Evolutionary conservation across 2,329 filamentous ascomycete genomes (phyloP).

Genomic region (Colletotrichum brevisporum): DNA sequence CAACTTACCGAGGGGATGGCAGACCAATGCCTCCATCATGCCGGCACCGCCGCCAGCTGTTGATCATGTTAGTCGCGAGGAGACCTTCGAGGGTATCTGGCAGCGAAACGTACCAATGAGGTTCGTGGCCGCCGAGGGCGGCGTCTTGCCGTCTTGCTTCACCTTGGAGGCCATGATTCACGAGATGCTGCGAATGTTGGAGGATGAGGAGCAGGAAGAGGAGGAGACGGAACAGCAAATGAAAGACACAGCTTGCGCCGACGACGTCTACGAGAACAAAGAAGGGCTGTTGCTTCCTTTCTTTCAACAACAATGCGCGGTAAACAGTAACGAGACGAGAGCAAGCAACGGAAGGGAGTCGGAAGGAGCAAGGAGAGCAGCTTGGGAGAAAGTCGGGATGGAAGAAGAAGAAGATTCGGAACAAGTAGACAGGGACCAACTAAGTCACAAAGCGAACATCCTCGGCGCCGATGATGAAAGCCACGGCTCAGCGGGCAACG

Average conservation of each 20-base stretch:
- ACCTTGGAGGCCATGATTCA: slow-evolving; percentile 58
- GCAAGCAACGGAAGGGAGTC: not conserved
- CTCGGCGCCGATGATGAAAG: slow-evolving; percentile 41
- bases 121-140: slow-evolving; percentile 89
- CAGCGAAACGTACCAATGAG: slow-evolving; percentile 78
- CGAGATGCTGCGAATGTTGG: slow-evolving; percentile 10
- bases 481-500: slow-evolving; percentile 34
- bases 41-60: slow-evolving; percentile 94
- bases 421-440: slow-evolving; percentile 23
- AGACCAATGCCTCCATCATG: slow-evolving; percentile 98
- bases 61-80: slow-evolving; percentile 13
- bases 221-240: not conserved
- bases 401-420: slow-evolving; percentile 37
- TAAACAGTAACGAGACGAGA: not conserved
- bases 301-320: not conserved
- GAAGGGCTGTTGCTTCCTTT: not conserved
- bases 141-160: slow-evolving; percentile 74
- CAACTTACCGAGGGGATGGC: slow-evolving; percentile 87
- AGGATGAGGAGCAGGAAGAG: slow-evolving; percentile 6
- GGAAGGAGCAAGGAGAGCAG: slow-evolving; percentile 1
- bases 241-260: slow-evolving; percentile 12
- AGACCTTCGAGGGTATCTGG: not conserved
- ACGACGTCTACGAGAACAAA: slow-evolving; percentile 7
- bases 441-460: slow-evolving; percentile 37
- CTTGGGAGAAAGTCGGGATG: slow-evolving; percentile 25